Base-by-base conservation (phyloP, 805 yeast species). In the Cyberlindnera euphorbiiphila region DNA sequence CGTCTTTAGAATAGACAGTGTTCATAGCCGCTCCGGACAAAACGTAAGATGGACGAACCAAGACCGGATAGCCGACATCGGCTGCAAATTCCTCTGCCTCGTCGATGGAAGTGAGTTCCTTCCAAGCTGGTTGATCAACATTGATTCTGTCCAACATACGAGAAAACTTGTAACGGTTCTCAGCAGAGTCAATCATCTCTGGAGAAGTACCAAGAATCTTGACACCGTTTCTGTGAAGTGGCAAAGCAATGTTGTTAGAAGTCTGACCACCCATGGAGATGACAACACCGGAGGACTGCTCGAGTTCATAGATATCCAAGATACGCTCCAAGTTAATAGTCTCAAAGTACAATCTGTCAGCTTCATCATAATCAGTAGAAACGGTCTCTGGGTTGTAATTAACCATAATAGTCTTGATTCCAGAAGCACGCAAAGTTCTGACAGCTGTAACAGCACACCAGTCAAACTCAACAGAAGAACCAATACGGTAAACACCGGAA, bases 371-470 rank as follows among this genome's bases (percentile, higher is more conserved):
- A 68, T 91, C 98, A 38, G 98, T 91, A 9, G 96, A 87, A 29
- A 91, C 98, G 20, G 98, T 91, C 69, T 91, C 98, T 45, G 98
- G 98, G 71, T 91, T 91, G 69, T 91, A 91, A 72, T 91, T 91
- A 59, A 91, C 76, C 98, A 91, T 91, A 49, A 91, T 80, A 20
- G 98, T 91, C 66, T 81, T 85, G 62, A 79, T 81, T 46, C 95
- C 95, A 37, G 78, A 71, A 34, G 78, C 82, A 63, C 98, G 79
- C 55, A 91, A 78, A 27, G 97, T 87, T 61, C 97, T 81, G 41
- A 95, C 96, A 41, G 98, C 85, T 46, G 93, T 77, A 47, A 91
- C 98, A 40, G 98, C 98, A 74, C 98, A 91, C 98, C 98, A 91
- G 65, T 91, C 98, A 58, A 91, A 91, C 70, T 93, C 98, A 39